Base-by-base conservation (phyloP, 306 rosid genomes). In the Betula pendula region DNA sequence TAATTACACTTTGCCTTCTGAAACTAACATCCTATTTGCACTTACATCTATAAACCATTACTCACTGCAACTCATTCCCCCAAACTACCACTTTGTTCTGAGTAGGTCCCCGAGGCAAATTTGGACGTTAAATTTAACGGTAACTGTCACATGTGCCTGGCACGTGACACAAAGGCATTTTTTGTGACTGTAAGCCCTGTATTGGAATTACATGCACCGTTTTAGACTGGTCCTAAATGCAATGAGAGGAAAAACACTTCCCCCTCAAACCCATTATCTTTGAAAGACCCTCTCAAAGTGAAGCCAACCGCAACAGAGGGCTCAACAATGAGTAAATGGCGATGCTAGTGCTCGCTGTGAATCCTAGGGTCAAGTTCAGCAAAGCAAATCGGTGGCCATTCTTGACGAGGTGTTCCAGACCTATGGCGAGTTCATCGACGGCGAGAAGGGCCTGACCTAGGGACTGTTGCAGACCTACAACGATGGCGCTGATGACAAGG, bases 371-470 rank as follows among this genome's bases (percentile, higher is more conserved):
- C 52, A 95, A 95, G 76, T 92, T 95, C 88, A 90, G 97, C 82
- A 91, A 95, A 92, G 78, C 99, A 95, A 87, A 89, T 95, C 90
- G 92, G 83, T 80, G 99, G 99, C 99, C 73, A 95, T 95, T 80
- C 89, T 95, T 40, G 97, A 95, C 68, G 96, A 95, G 83, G 99
- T 95, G 43, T 95, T 95, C 56, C 85, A 92, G 11, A 92, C 99
- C 48, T 95, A 92, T 70, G 85, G 89, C 38, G 96, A 95, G 42
- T 95, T 95, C 83, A 95, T 90, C 33, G 96, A 88, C 60, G 94
- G 91, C 38, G 97, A 92, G 10, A 90, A 88, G 72, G 99, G 99
- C 6, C 86, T 95, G 5, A 91, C 94, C 48, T 92, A 92, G 77
- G 99, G 97, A 2, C 86, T 95, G 16, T 79, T 95, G 60, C 87